Evolutionary conservation across 1,284 basidiomycete genomes (phyloP).

Genomic region (Hortiboletus rubellus): DNA sequence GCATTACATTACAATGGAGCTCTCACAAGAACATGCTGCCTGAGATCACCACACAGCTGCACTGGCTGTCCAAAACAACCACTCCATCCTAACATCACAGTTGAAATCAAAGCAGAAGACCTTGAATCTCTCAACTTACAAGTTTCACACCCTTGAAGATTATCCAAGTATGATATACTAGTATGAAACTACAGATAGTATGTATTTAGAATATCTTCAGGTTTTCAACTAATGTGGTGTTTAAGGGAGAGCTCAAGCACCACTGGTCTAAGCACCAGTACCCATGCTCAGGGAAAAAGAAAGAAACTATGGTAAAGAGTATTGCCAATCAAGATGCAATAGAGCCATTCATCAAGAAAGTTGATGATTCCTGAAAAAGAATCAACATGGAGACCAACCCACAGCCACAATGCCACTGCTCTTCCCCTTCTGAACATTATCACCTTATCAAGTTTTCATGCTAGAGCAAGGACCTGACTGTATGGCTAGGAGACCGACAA

Average conservation of each 20-base stretch:
- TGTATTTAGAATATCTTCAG: too few relatives aligned
- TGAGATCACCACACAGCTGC: not conserved
- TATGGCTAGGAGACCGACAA: not conserved
- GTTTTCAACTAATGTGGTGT: too few relatives aligned
- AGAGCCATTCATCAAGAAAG: not conserved
- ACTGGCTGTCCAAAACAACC: not conserved
- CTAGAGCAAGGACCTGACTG: not conserved
- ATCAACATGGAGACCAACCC: not conserved
- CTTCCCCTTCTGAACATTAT: not conserved
- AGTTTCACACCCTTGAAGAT: conserved; percentile 36
- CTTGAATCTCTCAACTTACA: conserved; percentile 33
- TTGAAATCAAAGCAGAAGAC: not conserved
- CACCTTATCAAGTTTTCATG: not conserved
- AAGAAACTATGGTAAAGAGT: accelerated
- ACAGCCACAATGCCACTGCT: not conserved
- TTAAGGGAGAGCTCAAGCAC: conserved; percentile 2
- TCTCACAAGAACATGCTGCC: not conserved
- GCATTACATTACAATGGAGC: not conserved
- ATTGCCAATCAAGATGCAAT: not conserved
- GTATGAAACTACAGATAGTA: conserved; percentile 39
- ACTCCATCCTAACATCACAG: not conserved
- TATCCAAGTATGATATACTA: conserved; percentile 28
- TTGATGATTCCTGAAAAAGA: too few relatives aligned
- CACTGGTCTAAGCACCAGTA: accelerated
- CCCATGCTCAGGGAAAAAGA: not conserved